Conservation (phyloP, 2,329 filamentous ascomycete species). For the Delphinella strobiligena region DNA sequence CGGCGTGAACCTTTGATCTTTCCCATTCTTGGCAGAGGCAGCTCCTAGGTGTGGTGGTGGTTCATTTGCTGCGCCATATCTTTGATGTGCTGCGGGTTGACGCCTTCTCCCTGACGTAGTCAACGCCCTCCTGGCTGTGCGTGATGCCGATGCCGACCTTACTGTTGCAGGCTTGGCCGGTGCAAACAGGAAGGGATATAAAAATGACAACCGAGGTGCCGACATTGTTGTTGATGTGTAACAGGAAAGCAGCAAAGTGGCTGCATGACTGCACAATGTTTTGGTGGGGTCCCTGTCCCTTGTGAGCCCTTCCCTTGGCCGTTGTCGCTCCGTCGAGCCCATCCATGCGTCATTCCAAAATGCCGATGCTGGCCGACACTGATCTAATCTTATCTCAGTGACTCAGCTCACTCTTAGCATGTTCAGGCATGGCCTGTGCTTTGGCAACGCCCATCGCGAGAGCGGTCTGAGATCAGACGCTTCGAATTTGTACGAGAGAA, state of each 20-base stretch:
- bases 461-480: too few species aligned
- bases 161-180: slow-evolving; percentile 16
- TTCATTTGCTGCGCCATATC: slow-evolving; percentile 37
- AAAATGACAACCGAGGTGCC: slow-evolving; percentile 31
- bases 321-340: too few species aligned
- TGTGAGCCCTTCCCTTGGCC: too few species aligned
- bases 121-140: slow-evolving; percentile 17
- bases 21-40: too few species aligned
- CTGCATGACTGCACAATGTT: neutral
- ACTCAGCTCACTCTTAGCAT: too few species aligned
- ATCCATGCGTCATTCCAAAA: too few species aligned
- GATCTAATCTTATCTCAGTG: too few species aligned
- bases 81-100: slow-evolving; percentile 20
- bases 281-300: neutral
- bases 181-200: slow-evolving; percentile 34
- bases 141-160: slow-evolving; percentile 14
- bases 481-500: too few species aligned
- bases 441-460: too few species aligned
- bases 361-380: too few species aligned
- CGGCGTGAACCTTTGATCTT: slow-evolving; percentile 12
- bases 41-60: slow-evolving; percentile 27
- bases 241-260: neutral
- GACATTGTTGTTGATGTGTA: slow-evolving; percentile 22
- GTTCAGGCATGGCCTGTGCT: too few species aligned
- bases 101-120: slow-evolving; percentile 20